Percentiles rank a stretch among this genome's conserved stretches.
These are phyloP conservation scores for Psilocybe subaeruginosa DNA, from an alignment of 768 basidiomycete genomes.

Conservation along the genomic window DNA sequence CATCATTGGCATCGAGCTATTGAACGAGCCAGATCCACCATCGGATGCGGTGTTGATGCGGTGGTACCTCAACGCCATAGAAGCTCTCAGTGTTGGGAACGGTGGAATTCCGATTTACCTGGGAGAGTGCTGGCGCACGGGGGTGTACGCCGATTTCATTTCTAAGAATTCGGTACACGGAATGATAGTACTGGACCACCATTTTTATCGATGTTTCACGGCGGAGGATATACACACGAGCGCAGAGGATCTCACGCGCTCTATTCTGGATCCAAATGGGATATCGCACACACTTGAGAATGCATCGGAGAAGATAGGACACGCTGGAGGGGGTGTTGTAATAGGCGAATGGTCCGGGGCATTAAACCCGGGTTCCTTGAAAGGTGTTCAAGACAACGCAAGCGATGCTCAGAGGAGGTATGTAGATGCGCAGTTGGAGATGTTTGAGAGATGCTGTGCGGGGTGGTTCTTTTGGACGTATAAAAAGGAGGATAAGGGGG, in stretches of 20 bases:
- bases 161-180: slow-evolving; percentile 26
- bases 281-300: slow-evolving; percentile 42
- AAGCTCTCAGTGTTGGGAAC: slow-evolving; percentile 51
- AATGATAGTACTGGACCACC: slow-evolving; percentile 75
- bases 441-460: slow-evolving; percentile 65
- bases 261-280: slow-evolving; percentile 44
- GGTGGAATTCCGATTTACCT: slow-evolving; percentile 70
- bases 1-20: slow-evolving; percentile 61
- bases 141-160: slow-evolving; percentile 63
- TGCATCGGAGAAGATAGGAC: slow-evolving; percentile 34
- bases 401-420: slow-evolving; percentile 47
- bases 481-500: slow-evolving; percentile 67
- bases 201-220: slow-evolving; percentile 84
- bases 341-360: slow-evolving; percentile 84
- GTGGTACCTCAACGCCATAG: slow-evolving; percentile 68
- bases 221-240: slow-evolving; percentile 53
- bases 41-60: slow-evolving; percentile 52
- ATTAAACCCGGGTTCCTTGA: slow-evolving; percentile 64
- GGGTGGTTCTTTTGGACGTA: slow-evolving; percentile 90
- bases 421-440: slow-evolving; percentile 62
- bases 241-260: slow-evolving; percentile 55
- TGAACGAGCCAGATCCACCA: slow-evolving; percentile 59
- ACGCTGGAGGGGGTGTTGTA: slow-evolving; percentile 48
- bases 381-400: slow-evolving; percentile 16
- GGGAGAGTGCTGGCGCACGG: slow-evolving; percentile 75